Conservation (phyloP, 2,329 filamentous ascomycete species). For the Neofusicoccum laricinum region DNA sequence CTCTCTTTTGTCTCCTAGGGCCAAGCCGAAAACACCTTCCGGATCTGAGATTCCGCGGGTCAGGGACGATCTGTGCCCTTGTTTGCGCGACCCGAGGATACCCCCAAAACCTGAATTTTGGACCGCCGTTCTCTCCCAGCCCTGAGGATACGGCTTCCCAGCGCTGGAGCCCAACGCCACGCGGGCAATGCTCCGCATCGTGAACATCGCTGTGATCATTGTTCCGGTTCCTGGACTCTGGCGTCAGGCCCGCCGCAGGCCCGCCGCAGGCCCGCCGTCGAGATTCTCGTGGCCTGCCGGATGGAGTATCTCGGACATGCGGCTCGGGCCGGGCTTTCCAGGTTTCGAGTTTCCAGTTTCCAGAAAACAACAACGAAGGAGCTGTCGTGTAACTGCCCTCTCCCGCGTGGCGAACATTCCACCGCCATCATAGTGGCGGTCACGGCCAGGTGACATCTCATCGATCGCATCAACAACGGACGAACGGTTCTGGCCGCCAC, state of each 20-base stretch:
- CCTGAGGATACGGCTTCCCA: neutral
- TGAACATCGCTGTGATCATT: neutral
- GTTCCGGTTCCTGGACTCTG: neutral
- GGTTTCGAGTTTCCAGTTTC: neutral
- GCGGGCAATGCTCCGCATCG: neutral
- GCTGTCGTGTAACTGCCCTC: neutral
- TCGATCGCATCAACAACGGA: neutral
- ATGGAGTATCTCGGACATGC: neutral
- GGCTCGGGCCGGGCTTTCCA: neutral
- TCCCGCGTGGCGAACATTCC: neutral
- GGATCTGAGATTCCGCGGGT: conserved; percentile 1
- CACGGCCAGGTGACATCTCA: neutral
- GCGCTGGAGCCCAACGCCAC: conserved; percentile 3
- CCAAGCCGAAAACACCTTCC: neutral
- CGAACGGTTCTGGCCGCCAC: neutral
- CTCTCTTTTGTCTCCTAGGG: neutral
- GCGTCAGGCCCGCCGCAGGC: neutral
- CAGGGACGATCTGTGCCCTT: neutral
- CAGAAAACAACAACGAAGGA: neutral
- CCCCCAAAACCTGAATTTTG: conserved; percentile 8
- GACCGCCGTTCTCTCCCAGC: neutral
- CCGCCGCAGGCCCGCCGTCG: neutral
- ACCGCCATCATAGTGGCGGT: conserved; percentile 13
- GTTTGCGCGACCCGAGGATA: neutral
- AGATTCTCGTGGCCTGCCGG: neutral